Evolutionary conservation across 352 stramenopile species (phyloP), one percentile per base, ranked within the genome.

Genomic region (Pythium angustatum): DNA sequence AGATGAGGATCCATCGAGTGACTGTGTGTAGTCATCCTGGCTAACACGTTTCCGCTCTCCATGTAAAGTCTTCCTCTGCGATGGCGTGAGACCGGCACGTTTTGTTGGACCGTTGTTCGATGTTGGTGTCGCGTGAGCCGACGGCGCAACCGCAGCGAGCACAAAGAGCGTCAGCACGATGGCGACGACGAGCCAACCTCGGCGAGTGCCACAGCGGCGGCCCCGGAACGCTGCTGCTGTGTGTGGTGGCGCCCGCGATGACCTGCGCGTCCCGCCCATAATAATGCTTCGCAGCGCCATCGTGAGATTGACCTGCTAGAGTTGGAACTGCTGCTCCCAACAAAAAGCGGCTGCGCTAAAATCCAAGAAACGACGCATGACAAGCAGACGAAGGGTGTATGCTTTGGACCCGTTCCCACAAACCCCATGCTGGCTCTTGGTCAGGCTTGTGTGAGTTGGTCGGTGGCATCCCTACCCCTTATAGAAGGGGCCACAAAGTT

Each of bases 371-470:
- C 36, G 8, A 43, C 31, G 36, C 10, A 40, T 51, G 57, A 64
- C 57, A 64, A 64, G 47, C 57, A 36, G 57, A 64, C 57, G 57
- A 64, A 55, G n/a, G 6, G 31, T 30, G 21, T 15, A 14, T 5
- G 44, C 34, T n/a, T 44, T 44, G 40, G 40, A 51, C n/a, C 49
- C 49, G 30, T 41, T 56, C 2, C 14, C 55, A 8, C 28, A 27
- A 45, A 60, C 45, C 47, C 21, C 47, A 64, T 60, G 47, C 44
- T 64, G 47, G 38, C 47, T 57, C 30, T 49, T 55, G 48, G 12
- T 55, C 27, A 9, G 19, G 28, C 30, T 3, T 8, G 21, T 22
- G 40, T 27, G 33, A 38, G 33, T 47, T 19, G 24, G 40, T 9
- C n/a, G 24, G 28, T 12, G 10, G 19, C 19, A 61, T 14, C 55